phyloP scores from a whole-genome alignment of 306 rosid genomes.

The Ammopiptanthus mongolicus region DNA sequence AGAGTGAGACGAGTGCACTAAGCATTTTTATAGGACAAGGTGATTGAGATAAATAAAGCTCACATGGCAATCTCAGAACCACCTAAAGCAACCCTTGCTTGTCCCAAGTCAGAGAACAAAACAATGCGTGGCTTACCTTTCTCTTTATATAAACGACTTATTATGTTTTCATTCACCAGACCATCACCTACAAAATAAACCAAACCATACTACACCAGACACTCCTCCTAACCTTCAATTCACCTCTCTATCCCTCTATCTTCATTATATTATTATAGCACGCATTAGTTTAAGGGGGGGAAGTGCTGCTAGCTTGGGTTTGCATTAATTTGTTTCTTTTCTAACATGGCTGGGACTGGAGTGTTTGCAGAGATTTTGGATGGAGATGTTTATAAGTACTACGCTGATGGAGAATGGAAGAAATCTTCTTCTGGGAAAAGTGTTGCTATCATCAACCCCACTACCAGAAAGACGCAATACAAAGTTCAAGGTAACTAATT shows the following conservation, averaged over 20 bases:
- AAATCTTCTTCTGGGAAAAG: slow-evolving; percentile 70
- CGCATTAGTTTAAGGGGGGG: neutral
- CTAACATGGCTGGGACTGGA: slow-evolving; percentile 70
- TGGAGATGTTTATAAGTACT: slow-evolving; percentile 81
- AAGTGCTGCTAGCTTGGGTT: neutral
- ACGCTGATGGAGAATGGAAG: slow-evolving; percentile 84
- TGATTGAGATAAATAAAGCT: slow-evolving; percentile 11
- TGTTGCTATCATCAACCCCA: slow-evolving; percentile 84
- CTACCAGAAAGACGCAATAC: slow-evolving; percentile 78
- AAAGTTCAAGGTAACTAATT: slow-evolving; percentile 76
- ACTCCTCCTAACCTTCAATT: slow-evolving; percentile 30
- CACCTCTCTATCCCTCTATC: neutral
- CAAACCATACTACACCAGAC: slow-evolving; percentile 29
- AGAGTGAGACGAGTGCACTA: neutral
- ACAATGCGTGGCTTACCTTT: slow-evolving; percentile 45
- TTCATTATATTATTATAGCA: neutral
- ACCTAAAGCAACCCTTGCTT: slow-evolving; percentile 28
- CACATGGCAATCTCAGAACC: slow-evolving; percentile 50
- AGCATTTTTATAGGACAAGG: neutral
- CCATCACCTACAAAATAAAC: slow-evolving; percentile 17
- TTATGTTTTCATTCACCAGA: slow-evolving; percentile 19
- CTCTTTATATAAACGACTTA: slow-evolving; percentile 27
- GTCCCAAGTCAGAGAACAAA: slow-evolving; percentile 7
- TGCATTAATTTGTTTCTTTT: neutral
- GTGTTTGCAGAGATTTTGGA: slow-evolving; percentile 71